Base-by-base conservation (phyloP, 164 flowering plant species). In the Annona cherimola region DNA sequence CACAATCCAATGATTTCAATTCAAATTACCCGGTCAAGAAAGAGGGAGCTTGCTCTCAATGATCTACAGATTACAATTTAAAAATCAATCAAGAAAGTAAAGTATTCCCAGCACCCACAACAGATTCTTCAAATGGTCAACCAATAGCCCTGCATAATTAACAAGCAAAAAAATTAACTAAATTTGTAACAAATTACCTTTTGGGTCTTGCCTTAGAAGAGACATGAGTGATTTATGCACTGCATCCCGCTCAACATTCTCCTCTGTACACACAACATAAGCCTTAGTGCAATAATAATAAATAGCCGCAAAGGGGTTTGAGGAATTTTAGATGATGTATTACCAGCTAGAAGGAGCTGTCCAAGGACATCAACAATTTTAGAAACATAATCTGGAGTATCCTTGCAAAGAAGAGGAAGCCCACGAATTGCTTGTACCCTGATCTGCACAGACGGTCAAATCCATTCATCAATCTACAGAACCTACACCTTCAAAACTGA, bases 401-500 rank as follows among this genome's bases (percentile, higher is more conserved):
- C 99, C 86, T 91, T 94, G 85, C 97, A 92, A 76, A 94, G 88
- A 68, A 94, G 92, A 12, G 98, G 99, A 77, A 94, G 96, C 12
- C 98, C 99, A 57, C 99, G 90, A 73, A 94, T 92, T 18, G 98
- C 99, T 84, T 94, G 99, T 39, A 94, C 93, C 11, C 99, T 87
- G 64, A 93, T 83, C 99, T 92, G 77, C n/a, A 78, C 61, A 73
- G 63, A 69, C 26, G 40, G 35, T 63, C 20, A 16, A 60, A 59
- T 50, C 62, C 64, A 16, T 46, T 60, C 39, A 43, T 12, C 45
- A 57, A 8, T 69, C 60, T 14, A 71, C n/a, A n/a, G n/a, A n/a
- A 26, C 39, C 8, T 40, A 20, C 5, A 68, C 45, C n/a, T n/a
- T n/a, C n/a, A n/a, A n/a, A n/a, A n/a, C n/a, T n/a, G n/a, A n/a